Conservation (phyloP, 768 basidiomycete genomes). For the Suillus alpinus region DNA sequence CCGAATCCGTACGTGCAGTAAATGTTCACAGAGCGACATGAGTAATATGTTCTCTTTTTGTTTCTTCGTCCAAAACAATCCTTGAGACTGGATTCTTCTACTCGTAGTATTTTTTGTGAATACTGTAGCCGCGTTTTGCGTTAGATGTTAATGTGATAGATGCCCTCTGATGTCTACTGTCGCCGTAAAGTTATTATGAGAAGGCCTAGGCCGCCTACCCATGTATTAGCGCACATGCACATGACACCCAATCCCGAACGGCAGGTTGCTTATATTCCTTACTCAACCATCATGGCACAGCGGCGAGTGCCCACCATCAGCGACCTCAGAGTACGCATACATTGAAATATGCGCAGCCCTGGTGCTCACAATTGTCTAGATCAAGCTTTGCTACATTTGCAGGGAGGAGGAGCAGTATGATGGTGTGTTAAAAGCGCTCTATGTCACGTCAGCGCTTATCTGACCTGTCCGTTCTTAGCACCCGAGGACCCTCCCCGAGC, state of each 20-base stretch:
- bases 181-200: not conserved
- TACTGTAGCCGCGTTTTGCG: constrained; percentile 3
- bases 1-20: constrained; percentile 54
- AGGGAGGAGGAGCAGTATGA: constrained; percentile 65
- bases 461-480: constrained; percentile 24
- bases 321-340: constrained; percentile 29
- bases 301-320: constrained; percentile 31
- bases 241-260: not conserved
- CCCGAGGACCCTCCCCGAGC: constrained; percentile 47
- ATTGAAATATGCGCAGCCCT: constrained; percentile 6
- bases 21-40: not conserved
- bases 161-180: not conserved
- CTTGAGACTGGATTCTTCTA: constrained; percentile 2
- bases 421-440: constrained; percentile 19
- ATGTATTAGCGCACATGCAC: not conserved
- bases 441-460: not conserved
- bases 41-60: not conserved
- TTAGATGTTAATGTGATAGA: constrained; percentile 5
- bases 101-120: constrained; percentile 4
- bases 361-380: constrained; percentile 26
- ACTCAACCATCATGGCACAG: constrained; percentile 20
- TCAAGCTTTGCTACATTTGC: constrained; percentile 82
- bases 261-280: not conserved
- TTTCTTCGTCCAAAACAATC: not conserved
- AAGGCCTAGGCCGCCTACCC: not conserved